Conservation (phyloP, 2,329 filamentous ascomycete genomes). For the Sclerotinia nivalis region DNA sequence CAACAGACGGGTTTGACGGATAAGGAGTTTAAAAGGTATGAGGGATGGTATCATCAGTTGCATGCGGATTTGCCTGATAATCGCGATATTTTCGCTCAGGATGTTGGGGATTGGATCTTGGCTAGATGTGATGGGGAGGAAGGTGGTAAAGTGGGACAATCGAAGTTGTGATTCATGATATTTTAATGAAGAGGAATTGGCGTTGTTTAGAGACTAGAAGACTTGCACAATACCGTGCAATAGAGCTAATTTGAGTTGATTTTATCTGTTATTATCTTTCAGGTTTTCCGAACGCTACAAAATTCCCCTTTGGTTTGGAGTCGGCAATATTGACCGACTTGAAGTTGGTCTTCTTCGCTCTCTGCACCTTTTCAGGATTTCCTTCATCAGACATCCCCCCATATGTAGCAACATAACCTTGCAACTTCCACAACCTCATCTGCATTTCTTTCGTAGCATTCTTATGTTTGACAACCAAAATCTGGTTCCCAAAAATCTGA, state of each 20-base stretch:
- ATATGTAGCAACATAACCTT: slow-evolving; percentile 52
- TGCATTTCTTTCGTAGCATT: slow-evolving; percentile 49
- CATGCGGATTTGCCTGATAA: slow-evolving; percentile 55
- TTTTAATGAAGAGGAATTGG: not conserved
- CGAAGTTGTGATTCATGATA: slow-evolving; percentile 30
- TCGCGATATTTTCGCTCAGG: slow-evolving; percentile 48
- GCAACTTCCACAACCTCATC: slow-evolving; percentile 57
- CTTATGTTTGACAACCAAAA: slow-evolving; percentile 47
- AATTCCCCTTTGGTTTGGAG: not conserved
- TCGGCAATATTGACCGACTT: not conserved
- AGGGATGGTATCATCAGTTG: slow-evolving; percentile 76
- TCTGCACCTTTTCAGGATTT: not conserved
- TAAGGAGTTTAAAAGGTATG: slow-evolving; percentile 70
- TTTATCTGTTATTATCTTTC: not conserved
- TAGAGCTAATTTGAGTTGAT: not conserved
- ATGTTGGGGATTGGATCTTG: slow-evolving; percentile 68
- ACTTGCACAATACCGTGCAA: not conserved
- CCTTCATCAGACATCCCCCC: not conserved
- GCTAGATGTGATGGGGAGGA: slow-evolving; percentile 25
- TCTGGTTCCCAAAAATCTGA: slow-evolving; percentile 37
- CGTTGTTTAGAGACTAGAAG: not conserved
- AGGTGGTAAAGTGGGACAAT: slow-evolving; percentile 12
- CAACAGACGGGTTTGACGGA: slow-evolving; percentile 58
- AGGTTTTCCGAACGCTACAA: not conserved
- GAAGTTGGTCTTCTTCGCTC: not conserved